These are phyloP conservation scores for Trichocomaceae sp. DNA, from an alignment of 2,329 filamentous ascomycete species.

Conservation along the genomic window DNA sequence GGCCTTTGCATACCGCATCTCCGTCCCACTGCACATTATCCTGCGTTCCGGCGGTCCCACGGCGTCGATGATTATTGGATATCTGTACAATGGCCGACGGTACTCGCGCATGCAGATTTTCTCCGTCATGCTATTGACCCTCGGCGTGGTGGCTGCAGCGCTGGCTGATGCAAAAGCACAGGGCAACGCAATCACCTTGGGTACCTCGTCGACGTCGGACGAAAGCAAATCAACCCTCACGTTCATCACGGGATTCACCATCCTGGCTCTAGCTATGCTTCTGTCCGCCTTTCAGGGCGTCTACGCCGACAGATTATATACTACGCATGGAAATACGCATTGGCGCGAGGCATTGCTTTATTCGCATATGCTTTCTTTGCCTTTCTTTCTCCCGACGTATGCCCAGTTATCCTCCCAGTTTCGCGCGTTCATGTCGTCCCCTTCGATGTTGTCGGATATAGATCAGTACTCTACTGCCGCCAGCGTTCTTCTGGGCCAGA, in stretches of 20 bases:
- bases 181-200: constrained; percentile 39
- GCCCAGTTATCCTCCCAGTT: constrained; percentile 32
- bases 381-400: constrained; percentile 37
- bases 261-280: constrained; percentile 81
- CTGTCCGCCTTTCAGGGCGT: constrained; percentile 91
- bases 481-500: background rate
- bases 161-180: constrained; percentile 84
- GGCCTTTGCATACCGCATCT: constrained; percentile 95
- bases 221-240: constrained; percentile 35
- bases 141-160: constrained; percentile 80
- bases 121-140: constrained; percentile 74
- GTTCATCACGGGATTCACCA: constrained; percentile 60
- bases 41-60: constrained; percentile 91
- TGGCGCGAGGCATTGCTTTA: constrained; percentile 98
- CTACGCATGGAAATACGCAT: constrained; percentile 68
- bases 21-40: constrained; percentile 94
- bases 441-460: constrained; percentile 26
- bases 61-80: constrained; percentile 88
- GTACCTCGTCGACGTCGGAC: constrained; percentile 19
- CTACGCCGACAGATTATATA: constrained; percentile 88
- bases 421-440: constrained; percentile 28
- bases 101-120: constrained; percentile 75
- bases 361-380: constrained; percentile 53
- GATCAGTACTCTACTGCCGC: constrained; percentile 2
- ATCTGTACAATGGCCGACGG: constrained; percentile 67